phyloP scores from a whole-genome alignment of 805 yeast species.

The Cyberlindnera suaveolens region DNA sequence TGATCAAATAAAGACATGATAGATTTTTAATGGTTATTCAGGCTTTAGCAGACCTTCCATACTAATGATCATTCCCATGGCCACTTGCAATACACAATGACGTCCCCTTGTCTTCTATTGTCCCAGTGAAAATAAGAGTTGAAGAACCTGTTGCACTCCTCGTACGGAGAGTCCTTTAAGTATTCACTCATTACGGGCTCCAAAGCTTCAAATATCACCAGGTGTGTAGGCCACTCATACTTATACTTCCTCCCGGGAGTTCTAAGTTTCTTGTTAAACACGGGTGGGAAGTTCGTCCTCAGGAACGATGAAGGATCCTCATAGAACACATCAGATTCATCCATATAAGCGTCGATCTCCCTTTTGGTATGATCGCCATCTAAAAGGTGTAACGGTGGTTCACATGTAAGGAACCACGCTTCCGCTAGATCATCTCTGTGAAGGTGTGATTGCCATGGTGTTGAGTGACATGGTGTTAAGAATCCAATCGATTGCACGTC shows the following conservation, averaged over 20 bases:
- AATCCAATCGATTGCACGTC: constrained; percentile 60
- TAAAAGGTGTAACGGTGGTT: constrained; percentile 63
- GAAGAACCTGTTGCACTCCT: constrained; percentile 51
- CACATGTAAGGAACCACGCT: constrained; percentile 83
- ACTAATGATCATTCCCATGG: constrained; percentile 25
- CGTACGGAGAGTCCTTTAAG: constrained; percentile 37
- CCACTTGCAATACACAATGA: constrained; percentile 51
- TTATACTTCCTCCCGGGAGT: constrained; percentile 25
- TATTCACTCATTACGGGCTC: constrained; percentile 37
- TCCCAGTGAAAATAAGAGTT: constrained; percentile 88
- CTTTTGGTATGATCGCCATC: constrained; percentile 23
- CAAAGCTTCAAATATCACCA: constrained; percentile 67
- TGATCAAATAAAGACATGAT: not conserved
- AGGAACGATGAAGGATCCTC: constrained; percentile 57
- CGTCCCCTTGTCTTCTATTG: constrained; percentile 67
- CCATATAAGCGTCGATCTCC: constrained; percentile 50
- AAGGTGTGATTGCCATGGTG: constrained; percentile 87
- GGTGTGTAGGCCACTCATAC: constrained; percentile 63
- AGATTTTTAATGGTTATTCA: not conserved
- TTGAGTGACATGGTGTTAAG: constrained; percentile 93
- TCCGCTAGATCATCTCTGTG: constrained; percentile 44
- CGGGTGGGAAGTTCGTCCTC: constrained; percentile 43
- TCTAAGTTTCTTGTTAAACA: constrained; percentile 17
- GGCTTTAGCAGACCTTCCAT: no score
- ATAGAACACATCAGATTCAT: constrained; percentile 84